These are phyloP conservation scores for Cryptococcus jaspeensis DNA, from an alignment of 1,284 basidiomycete species.

Conservation along the genomic window DNA sequence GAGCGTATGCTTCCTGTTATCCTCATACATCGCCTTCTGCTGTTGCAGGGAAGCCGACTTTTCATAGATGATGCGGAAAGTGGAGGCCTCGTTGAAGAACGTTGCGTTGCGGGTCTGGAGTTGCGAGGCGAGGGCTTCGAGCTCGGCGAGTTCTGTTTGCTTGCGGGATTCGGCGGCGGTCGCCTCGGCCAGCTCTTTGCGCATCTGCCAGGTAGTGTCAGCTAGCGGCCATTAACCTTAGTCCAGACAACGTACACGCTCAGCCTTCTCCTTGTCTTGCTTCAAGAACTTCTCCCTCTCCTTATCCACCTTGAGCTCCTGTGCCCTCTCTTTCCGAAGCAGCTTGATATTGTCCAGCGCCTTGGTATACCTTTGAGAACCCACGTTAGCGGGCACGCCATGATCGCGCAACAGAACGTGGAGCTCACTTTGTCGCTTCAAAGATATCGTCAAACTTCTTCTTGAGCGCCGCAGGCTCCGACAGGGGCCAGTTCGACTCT, in stretches of 20 bases:
- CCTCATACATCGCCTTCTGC: slow-evolving; percentile 63
- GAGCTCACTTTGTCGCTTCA: slow-evolving; percentile 82
- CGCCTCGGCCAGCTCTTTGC: slow-evolving; percentile 56
- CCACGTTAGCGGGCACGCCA: not conserved
- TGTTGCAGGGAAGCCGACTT: slow-evolving; percentile 68
- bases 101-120: slow-evolving; percentile 73
- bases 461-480: slow-evolving; percentile 87
- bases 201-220: slow-evolving; percentile 26
- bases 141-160: slow-evolving; percentile 70
- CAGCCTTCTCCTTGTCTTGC: slow-evolving; percentile 80
- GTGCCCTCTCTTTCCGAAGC: slow-evolving; percentile 82
- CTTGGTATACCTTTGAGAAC: slow-evolving; percentile 78
- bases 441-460: slow-evolving; percentile 99
- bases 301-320: slow-evolving; percentile 74
- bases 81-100: slow-evolving; percentile 77
- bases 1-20: slow-evolving; percentile 64
- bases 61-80: slow-evolving; percentile 79
- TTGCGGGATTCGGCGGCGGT: slow-evolving; percentile 68
- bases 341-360: slow-evolving; percentile 90
- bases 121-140: slow-evolving; percentile 65
- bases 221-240: no score
- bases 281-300: slow-evolving; percentile 71
- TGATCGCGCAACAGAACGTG: no score
- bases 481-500: slow-evolving; percentile 96
- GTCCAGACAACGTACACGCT: slow-evolving; percentile 56